Conservation (phyloP, 108 stramenopile species). For the Cyclotella atomus region DNA sequence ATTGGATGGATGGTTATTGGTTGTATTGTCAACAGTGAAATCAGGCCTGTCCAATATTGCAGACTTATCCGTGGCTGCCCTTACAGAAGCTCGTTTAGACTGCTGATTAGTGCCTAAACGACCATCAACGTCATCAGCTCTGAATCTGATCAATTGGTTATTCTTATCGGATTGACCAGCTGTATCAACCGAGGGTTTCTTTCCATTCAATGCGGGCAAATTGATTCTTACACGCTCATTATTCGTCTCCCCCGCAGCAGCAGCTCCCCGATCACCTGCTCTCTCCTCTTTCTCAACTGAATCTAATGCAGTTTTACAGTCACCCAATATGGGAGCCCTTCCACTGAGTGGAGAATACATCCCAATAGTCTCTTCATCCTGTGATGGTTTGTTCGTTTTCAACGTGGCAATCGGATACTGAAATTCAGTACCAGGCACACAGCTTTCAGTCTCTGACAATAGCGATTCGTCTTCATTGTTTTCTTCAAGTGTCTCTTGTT, state of each 20-base stretch:
- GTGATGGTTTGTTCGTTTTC: not conserved
- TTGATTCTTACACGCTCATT: no score
- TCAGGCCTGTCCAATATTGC: not conserved
- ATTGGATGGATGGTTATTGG: not conserved
- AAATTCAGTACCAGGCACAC: not conserved
- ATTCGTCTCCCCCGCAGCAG: no score
- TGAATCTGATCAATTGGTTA: not conserved
- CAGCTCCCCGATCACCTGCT: not conserved
- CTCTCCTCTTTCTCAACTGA: not conserved
- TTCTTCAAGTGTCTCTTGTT: not conserved
- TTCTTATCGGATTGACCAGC: not conserved
- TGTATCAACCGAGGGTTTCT: no score
- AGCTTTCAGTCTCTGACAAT: not conserved
- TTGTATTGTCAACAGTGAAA: not conserved
- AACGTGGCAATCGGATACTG: not conserved
- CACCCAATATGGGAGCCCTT: not conserved
- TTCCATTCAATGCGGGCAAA: no score
- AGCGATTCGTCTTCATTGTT: not conserved
- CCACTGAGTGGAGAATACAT: slow-evolving; percentile 5
- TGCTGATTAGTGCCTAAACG: not conserved
- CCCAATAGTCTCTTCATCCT: not conserved
- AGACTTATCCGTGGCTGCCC: not conserved
- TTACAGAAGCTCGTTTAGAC: not conserved
- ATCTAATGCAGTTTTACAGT: not conserved
- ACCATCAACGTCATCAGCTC: not conserved